Conservation (phyloP, 441 rosid species). For the Populus tomentosa region DNA sequence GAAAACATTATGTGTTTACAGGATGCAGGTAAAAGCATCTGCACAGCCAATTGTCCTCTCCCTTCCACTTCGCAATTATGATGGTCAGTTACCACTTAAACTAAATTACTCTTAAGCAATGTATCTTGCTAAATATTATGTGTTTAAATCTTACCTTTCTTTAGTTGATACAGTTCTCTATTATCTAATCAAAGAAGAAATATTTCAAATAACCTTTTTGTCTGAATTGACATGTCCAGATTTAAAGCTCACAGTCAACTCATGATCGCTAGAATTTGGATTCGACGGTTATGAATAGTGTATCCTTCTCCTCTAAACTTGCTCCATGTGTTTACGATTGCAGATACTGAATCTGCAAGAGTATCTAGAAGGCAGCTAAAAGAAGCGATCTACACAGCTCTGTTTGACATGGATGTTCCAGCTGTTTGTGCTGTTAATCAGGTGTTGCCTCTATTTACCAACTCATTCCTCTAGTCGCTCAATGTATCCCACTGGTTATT, state of each 20-base stretch:
- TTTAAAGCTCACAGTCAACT: too few species aligned
- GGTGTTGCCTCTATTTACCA: slow-evolving; percentile 27
- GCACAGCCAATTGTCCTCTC: slow-evolving; percentile 69
- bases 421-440: slow-evolving; percentile 87
- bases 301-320: too few species aligned
- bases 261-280: too few species aligned
- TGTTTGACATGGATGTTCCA: slow-evolving; percentile 89
- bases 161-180: too few species aligned
- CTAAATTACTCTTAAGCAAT: too few species aligned
- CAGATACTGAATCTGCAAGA: slow-evolving; percentile 86
- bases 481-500: not conserved
- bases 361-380: slow-evolving; percentile 88
- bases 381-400: slow-evolving; percentile 61
- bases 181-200: too few species aligned
- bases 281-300: too few species aligned
- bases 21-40: slow-evolving; percentile 81
- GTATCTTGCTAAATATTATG: too few species aligned
- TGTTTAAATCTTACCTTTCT: too few species aligned
- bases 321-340: slow-evolving; percentile 3
- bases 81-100: slow-evolving; percentile 40
- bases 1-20: slow-evolving; percentile 15
- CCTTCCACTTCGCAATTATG: slow-evolving; percentile 85
- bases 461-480: not conserved
- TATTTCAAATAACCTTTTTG: too few species aligned
- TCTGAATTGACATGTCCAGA: too few species aligned